Conservation (phyloP, 108 stramenopile genomes). For the Cyclotella sp. region DNA sequence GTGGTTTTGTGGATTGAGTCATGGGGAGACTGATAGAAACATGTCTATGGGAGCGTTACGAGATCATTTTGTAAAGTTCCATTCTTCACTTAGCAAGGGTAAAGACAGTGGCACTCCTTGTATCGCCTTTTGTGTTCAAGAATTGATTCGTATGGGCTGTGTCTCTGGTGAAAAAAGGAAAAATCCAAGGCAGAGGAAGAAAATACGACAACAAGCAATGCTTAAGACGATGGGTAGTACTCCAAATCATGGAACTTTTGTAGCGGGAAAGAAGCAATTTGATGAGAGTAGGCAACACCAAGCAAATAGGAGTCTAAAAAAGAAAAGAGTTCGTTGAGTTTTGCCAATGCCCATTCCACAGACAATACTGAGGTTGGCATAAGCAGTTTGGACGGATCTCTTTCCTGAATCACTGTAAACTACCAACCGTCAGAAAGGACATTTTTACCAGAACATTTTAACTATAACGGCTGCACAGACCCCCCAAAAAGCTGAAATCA, state of each 20-base stretch:
- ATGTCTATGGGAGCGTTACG: conserved; percentile 11
- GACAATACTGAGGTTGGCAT: no score
- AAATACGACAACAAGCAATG: conserved; percentile 47
- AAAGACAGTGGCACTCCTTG: conserved; percentile 11
- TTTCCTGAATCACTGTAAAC: no score
- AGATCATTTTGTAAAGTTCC: conserved; percentile 32
- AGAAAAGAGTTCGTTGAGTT: no score
- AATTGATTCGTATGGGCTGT: conserved; percentile 54
- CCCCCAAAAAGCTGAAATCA: no score
- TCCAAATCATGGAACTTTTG: background rate
- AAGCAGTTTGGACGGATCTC: no score
- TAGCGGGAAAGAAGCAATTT: background rate
- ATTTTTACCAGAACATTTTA: no score
- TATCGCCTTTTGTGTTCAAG: conserved; percentile 54
- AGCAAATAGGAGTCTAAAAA: no score
- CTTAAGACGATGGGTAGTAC: background rate
- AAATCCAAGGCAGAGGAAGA: conserved; percentile 78
- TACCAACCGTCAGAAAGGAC: no score
- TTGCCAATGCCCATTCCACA: no score
- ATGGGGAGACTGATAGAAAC: background rate
- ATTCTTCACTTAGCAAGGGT: background rate
- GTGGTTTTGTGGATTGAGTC: conserved; percentile 84
- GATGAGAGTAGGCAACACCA: no score
- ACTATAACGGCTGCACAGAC: no score
- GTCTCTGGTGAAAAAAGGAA: conserved; percentile 71